Conservation (phyloP, 306 rosid species). For the Medicago arabica region DNA sequence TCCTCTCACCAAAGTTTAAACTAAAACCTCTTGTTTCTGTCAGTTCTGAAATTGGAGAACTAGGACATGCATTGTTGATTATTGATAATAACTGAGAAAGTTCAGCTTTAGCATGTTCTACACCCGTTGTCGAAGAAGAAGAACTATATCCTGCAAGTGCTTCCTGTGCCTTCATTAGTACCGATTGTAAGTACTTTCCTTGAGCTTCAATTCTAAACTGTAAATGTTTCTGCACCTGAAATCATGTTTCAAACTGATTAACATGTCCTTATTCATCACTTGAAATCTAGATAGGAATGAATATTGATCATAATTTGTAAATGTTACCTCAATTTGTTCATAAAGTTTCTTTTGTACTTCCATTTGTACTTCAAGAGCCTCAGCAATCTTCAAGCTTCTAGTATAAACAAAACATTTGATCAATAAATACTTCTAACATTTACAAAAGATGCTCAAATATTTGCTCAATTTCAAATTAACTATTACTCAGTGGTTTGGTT, state of each 20-base stretch:
- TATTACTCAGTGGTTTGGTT: constrained; percentile 72
- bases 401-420: constrained; percentile 43
- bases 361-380: constrained; percentile 87
- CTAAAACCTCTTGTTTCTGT: constrained; percentile 66
- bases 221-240: constrained; percentile 89
- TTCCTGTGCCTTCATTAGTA: constrained; percentile 84
- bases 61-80: constrained; percentile 69
- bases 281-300: not conserved
- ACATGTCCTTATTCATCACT: constrained; percentile 27
- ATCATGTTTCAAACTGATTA: constrained; percentile 31
- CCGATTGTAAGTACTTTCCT: constrained; percentile 89
- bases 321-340: constrained; percentile 84
- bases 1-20: constrained; percentile 50
- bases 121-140: constrained; percentile 60
- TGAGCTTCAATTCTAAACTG: constrained; percentile 95
- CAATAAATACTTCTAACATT: constrained; percentile 24
- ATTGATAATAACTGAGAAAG: constrained; percentile 80
- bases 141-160: constrained; percentile 74
- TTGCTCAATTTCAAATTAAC: constrained; percentile 47
- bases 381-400: constrained; percentile 72
- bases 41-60: constrained; percentile 74
- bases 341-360: constrained; percentile 82
- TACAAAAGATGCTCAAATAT: not conserved
- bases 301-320: constrained; percentile 1
- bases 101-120: constrained; percentile 78